phyloP scores from a whole-genome alignment of 306 rosid species.

The Fragaria nilgerrensis region DNA sequence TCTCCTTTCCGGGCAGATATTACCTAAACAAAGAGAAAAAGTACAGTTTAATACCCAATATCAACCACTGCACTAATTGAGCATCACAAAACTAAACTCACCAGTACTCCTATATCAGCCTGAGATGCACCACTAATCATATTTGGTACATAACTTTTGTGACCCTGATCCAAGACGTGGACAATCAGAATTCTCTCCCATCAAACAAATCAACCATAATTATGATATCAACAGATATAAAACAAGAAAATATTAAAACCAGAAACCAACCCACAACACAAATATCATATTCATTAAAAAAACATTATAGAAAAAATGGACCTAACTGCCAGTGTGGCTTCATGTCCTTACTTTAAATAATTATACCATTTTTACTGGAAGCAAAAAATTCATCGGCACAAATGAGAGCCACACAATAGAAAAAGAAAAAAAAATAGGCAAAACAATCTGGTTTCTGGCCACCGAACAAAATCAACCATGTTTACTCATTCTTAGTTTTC shows the following conservation, averaged over 20 bases:
- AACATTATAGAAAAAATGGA: background rate
- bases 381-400: background rate
- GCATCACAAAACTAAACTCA: slow-evolving; percentile 27
- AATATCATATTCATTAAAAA: too few relatives aligned
- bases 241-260: background rate
- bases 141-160: slow-evolving; percentile 98
- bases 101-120: slow-evolving; percentile 98
- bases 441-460: background rate
- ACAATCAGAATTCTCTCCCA: slow-evolving; percentile 11
- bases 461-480: background rate
- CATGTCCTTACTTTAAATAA: background rate
- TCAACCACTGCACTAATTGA: background rate
- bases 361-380: background rate
- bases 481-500: background rate
- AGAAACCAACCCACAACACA: background rate
- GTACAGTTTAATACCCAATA: background rate
- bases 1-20: slow-evolving; percentile 99
- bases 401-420: background rate
- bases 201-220: background rate
- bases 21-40: slow-evolving; percentile 45
- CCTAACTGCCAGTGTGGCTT: background rate
- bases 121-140: slow-evolving; percentile 99
- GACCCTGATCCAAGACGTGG: slow-evolving; percentile 62
- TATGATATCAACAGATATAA: slow-evolving; percentile 11
- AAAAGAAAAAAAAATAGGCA: background rate